Evolutionary conservation across 805 yeast species (phyloP), one percentile per base, ranked within the genome.

Genomic region (Spathaspora arborariae): DNA sequence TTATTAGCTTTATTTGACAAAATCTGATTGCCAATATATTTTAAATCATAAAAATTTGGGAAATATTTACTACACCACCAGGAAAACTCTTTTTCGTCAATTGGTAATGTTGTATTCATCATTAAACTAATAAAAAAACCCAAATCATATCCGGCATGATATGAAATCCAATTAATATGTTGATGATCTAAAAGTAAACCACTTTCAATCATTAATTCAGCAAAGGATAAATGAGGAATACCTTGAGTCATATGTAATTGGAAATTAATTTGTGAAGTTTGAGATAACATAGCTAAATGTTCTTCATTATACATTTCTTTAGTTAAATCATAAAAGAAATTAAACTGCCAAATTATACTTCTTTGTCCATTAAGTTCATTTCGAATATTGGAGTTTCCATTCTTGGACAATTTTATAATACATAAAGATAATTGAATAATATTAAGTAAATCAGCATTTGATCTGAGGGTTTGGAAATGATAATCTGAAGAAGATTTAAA

Each of bases 321-420:
- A 34, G 78, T 73, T 33, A 87, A 68, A 64, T 87, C 91, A 65
- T 90, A 94, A 54, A 78, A 74, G 70, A 94, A 90, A 65, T 94
- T 94, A 70, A 94, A 91, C 63, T 92, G 97, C 97, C 97, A 94
- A n/a, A 97, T 88, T 20, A 89, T 65, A 0, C 95, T 82, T 30
- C 35, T 30, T 30, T 30, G 35, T 37, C 89, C 72, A 20, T 96
- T 95, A 40, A 65, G 53, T 51, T 68, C 74, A 49, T 64, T 62
- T 3, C 35, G 15, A 15, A 30, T 15, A 16, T 30, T 30, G n/a
- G 15, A 7, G 4, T 8, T 8, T 22, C 35, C 35, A 41, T 64
- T 58, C 51, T 60, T 61, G 16, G 35, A 30, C 34, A 69, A 56
- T 51, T 70, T 70, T 15, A 68, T 63, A 2, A 67, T 67, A 53